A percentile compares a stretch with the other conserved stretches of the same genome.
These are phyloP conservation scores for Fusarium nisikadoi DNA, from an alignment of 2,329 filamentous ascomycete species.

Conservation along the genomic window DNA sequence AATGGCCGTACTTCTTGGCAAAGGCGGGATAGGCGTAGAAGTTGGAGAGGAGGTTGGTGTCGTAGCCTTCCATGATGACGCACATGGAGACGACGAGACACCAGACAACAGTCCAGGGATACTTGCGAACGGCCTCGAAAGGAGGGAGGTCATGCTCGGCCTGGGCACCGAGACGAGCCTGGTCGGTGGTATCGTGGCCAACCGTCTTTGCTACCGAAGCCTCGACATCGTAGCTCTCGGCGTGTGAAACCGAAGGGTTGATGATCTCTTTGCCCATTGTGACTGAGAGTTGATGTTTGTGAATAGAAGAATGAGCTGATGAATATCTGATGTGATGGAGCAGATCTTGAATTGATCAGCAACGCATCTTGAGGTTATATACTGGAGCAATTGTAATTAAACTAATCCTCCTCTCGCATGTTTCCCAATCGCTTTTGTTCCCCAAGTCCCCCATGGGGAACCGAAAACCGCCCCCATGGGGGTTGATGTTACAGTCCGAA, in stretches of 20 bases:
- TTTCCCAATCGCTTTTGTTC: slow-evolving; percentile 12
- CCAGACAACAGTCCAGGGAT: slow-evolving; percentile 53
- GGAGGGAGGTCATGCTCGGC: slow-evolving; percentile 44
- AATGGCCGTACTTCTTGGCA: slow-evolving; percentile 46
- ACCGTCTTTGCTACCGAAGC: not conserved
- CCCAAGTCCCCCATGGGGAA: slow-evolving; percentile 4
- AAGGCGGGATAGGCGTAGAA: slow-evolving; percentile 51
- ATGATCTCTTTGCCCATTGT: slow-evolving; percentile 17
- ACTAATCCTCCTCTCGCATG: not conserved
- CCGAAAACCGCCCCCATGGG: not conserved
- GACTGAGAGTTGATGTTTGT: not conserved
- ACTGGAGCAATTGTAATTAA: slow-evolving; percentile 3
- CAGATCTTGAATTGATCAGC: slow-evolving; percentile 2
- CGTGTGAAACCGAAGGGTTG: slow-evolving; percentile 13
- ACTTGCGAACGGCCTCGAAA: slow-evolving; percentile 44
- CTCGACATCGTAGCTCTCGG: slow-evolving; percentile 17
- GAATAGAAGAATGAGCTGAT: not conserved
- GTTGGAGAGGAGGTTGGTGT: slow-evolving; percentile 50
- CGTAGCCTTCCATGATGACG: slow-evolving; percentile 58
- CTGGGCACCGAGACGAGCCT: slow-evolving; percentile 25
- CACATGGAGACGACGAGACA: slow-evolving; percentile 50
- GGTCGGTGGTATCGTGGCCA: slow-evolving; percentile 17
- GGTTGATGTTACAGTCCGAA: slow-evolving; percentile 14
- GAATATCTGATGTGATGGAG: not conserved
- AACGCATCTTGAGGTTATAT: slow-evolving; percentile 23